These are phyloP conservation scores for Pichia sp. DNA, from an alignment of 1,139 yeast genomes.

Conservation along the genomic window DNA sequence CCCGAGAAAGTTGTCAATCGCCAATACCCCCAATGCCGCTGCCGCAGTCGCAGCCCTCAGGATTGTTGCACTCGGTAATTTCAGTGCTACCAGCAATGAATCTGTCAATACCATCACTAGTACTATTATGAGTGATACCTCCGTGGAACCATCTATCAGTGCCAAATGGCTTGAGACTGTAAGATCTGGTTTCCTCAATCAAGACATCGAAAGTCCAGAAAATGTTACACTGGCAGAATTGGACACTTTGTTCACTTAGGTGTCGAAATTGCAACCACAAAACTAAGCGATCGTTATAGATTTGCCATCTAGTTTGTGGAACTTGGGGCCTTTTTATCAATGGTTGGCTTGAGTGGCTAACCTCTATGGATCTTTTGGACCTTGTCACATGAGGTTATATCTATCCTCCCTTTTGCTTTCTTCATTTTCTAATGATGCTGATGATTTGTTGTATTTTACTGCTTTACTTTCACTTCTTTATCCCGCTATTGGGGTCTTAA, in stretches of 20 bases:
- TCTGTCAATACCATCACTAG: slow-evolving; percentile 25
- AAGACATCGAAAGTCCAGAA: slow-evolving; percentile 73
- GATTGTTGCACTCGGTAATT: slow-evolving; percentile 59
- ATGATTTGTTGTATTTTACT: slow-evolving; percentile 13
- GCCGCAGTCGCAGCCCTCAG: slow-evolving; percentile 72
- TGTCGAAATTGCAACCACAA: neutral
- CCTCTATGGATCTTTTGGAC: slow-evolving; percentile 1
- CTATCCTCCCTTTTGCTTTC: slow-evolving; percentile 1
- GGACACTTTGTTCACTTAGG: slow-evolving; percentile 51
- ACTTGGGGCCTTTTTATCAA: slow-evolving; percentile 5
- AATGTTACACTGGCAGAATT: slow-evolving; percentile 66
- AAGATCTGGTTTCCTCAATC: slow-evolving; percentile 65
- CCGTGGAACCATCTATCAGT: slow-evolving; percentile 33
- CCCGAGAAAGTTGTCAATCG: slow-evolving; percentile 43
- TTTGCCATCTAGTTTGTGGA: slow-evolving; percentile 2
- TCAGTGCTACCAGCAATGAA: slow-evolving; percentile 28
- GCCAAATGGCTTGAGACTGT: slow-evolving; percentile 65
- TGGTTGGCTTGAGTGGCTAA: slow-evolving; percentile 5
- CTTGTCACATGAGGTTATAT: slow-evolving; percentile 1
- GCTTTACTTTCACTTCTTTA: slow-evolving; percentile 12
- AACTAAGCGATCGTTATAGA: neutral
- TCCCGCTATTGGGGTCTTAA: too few relatives aligned
- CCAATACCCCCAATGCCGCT: slow-evolving; percentile 54
- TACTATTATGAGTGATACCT: slow-evolving; percentile 28
- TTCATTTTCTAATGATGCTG: slow-evolving; percentile 3